Evolutionary conservation across 495 filamentous ascomycete species (phyloP).

Genomic region (Cenococcum geophilum): DNA sequence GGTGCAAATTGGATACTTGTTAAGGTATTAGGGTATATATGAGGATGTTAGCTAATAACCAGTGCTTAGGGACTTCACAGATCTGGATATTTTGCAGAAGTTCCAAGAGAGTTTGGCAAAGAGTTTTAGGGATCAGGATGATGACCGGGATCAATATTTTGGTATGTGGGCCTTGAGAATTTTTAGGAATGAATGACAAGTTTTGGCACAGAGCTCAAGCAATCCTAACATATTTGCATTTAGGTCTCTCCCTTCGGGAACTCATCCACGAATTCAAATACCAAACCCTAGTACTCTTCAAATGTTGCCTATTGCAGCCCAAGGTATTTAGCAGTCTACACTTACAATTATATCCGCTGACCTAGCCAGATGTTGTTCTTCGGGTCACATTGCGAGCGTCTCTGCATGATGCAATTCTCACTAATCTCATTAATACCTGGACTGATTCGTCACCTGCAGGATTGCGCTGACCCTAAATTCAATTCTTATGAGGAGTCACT

Average conservation of each 20-base stretch:
- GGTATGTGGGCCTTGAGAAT: slow-evolving; percentile 45
- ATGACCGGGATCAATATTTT: slow-evolving; percentile 77
- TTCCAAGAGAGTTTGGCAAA: slow-evolving; percentile 84
- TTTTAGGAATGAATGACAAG: not conserved
- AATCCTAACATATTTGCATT: not conserved
- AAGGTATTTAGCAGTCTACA: slow-evolving; percentile 54
- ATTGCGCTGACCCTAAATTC: slow-evolving; percentile 86
- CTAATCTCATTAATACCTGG: slow-evolving; percentile 90
- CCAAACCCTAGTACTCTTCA: slow-evolving; percentile 89
- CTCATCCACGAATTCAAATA: slow-evolving; percentile 88
- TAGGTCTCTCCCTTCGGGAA: slow-evolving; percentile 78
- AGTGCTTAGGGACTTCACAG: slow-evolving; percentile 57
- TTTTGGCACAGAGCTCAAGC: not conserved
- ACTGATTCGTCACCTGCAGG: slow-evolving; percentile 75
- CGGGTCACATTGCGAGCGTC: slow-evolving; percentile 82
- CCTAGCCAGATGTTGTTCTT: slow-evolving; percentile 89
- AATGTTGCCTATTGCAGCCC: slow-evolving; percentile 85
- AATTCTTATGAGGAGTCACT: slow-evolving; percentile 73
- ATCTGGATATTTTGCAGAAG: slow-evolving; percentile 67
- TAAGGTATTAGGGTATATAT: not conserved
- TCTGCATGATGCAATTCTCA: slow-evolving; percentile 98
- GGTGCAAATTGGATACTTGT: not conserved
- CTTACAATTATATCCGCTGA: not conserved
- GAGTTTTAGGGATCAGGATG: slow-evolving; percentile 60
- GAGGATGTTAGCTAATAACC: slow-evolving; percentile 6